phyloP scores from a whole-genome alignment of 345 rosid genomes.

The Gynandropsis gynandra region DNA sequence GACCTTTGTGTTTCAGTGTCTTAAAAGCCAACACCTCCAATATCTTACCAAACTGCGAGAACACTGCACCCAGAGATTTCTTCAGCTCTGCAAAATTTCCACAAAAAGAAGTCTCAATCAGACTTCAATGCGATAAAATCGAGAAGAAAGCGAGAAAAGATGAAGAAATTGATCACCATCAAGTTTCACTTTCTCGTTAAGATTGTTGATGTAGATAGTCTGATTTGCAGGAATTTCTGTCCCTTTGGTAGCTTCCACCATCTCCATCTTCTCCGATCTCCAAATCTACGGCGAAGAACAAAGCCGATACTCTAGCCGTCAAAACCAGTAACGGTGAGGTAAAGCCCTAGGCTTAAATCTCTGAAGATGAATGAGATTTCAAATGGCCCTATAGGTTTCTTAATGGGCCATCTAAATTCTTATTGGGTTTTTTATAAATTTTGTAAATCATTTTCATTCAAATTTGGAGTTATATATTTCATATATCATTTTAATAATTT shows the following conservation, averaged over 20 bases:
- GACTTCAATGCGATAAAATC: conserved; percentile 1
- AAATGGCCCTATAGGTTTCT: neutral
- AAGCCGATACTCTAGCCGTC: neutral
- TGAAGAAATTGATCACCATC: conserved; percentile 40
- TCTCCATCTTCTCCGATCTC: conserved; percentile 24
- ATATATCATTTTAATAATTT: no score
- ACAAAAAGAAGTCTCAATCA: conserved; percentile 3
- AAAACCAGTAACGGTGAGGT: neutral
- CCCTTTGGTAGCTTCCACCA: conserved; percentile 46
- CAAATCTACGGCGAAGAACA: conserved; percentile 2
- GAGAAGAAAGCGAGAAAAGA: neutral
- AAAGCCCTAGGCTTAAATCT: conserved; percentile 14
- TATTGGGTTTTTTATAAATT: neutral
- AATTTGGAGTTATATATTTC: no score
- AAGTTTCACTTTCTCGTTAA: conserved; percentile 91
- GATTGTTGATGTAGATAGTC: conserved; percentile 93
- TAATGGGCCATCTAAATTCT: neutral
- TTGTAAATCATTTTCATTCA: no score
- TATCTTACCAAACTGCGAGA: conserved; percentile 91
- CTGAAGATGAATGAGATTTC: no score
- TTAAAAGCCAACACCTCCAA: conserved; percentile 85
- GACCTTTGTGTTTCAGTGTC: conserved; percentile 97
- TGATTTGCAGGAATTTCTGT: conserved; percentile 52
- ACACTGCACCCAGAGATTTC: conserved; percentile 83
- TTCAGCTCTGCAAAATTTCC: conserved; percentile 52